phyloP scores from a whole-genome alignment of 441 rosid genomes.

The Lepidium campestre region DNA sequence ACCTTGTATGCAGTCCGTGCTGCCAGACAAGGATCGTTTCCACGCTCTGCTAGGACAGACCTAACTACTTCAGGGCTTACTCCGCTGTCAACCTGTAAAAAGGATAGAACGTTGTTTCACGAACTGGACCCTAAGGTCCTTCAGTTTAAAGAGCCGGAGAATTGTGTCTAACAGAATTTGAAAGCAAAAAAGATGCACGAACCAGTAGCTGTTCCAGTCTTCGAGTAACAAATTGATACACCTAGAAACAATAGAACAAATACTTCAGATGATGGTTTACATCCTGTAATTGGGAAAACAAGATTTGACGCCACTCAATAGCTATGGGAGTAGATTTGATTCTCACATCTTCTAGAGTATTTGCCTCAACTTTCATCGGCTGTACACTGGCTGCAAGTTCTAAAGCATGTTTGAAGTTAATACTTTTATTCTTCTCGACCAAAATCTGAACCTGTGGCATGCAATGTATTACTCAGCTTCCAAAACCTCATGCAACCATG shows the following conservation, averaged over 20 bases:
- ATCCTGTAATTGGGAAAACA: not conserved
- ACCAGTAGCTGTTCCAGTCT: conserved; percentile 96
- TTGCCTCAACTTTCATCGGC: conserved; percentile 55
- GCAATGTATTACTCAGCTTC: conserved; percentile 2
- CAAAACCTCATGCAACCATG: conserved; percentile 5
- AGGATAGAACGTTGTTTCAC: conserved; percentile 2
- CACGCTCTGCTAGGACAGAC: conserved; percentile 82
- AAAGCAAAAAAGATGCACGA: conserved; percentile 15
- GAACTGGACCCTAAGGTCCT: not conserved
- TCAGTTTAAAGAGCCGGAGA: not conserved
- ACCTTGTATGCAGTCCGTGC: conserved; percentile 77
- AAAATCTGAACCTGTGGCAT: conserved; percentile 76
- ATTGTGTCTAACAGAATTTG: not conserved
- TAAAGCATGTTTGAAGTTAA: conserved; percentile 60
- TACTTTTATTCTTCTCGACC: conserved; percentile 68
- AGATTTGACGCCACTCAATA: not conserved
- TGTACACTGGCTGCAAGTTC: conserved; percentile 76
- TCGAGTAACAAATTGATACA: conserved; percentile 73
- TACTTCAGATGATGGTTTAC: conserved; percentile 2
- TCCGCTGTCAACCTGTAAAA: conserved; percentile 75
- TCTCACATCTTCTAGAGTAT: conserved; percentile 69
- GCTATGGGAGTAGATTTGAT: conserved; percentile 8
- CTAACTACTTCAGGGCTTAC: conserved; percentile 84
- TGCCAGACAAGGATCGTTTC: conserved; percentile 76
- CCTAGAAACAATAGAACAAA: conserved; percentile 41